Conservation (phyloP, 208 protist genomes). For the Porcisia hertigi region DNA sequence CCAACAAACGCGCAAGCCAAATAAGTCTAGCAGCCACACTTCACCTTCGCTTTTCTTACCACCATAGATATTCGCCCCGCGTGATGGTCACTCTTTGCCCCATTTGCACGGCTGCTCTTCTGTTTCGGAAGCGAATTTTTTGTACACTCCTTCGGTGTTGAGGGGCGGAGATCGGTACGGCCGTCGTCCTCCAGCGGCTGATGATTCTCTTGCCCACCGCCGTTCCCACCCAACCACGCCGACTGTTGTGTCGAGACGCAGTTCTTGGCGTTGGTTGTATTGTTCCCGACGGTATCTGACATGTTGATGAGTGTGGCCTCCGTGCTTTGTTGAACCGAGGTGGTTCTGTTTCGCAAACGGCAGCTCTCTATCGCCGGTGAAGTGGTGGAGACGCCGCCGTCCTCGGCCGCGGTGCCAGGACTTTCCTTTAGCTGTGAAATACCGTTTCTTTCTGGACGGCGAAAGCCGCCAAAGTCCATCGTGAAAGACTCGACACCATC, state of each 20-base stretch:
- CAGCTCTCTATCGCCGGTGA: neutral
- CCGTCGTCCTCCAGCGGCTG: constrained; percentile 12
- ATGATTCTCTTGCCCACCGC: constrained; percentile 14
- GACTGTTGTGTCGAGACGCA: neutral
- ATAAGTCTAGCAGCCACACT: constrained; percentile 38
- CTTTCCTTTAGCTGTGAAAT: neutral
- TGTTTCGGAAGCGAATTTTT: neutral
- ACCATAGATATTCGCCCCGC: neutral
- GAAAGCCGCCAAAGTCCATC: constrained; percentile 82
- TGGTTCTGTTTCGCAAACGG: neutral
- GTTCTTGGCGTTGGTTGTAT: constrained; percentile 6
- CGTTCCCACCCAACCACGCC: neutral
- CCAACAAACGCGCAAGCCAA: constrained; percentile 3
- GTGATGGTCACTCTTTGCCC: neutral
- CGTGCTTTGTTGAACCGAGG: neutral
- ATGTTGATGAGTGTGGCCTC: constrained; percentile 21
- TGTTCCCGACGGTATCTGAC: constrained; percentile 7
- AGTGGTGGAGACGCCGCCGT: neutral
- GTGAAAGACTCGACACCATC: constrained; percentile 82
- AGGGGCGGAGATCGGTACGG: neutral
- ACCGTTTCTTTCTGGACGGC: constrained; percentile 24
- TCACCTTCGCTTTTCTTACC: constrained; percentile 8
- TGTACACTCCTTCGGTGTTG: neutral
- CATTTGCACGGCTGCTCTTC: neutral
- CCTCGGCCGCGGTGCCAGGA: neutral